Base-by-base conservation (phyloP, 345 rosid genomes). In the Brassica incana region DNA sequence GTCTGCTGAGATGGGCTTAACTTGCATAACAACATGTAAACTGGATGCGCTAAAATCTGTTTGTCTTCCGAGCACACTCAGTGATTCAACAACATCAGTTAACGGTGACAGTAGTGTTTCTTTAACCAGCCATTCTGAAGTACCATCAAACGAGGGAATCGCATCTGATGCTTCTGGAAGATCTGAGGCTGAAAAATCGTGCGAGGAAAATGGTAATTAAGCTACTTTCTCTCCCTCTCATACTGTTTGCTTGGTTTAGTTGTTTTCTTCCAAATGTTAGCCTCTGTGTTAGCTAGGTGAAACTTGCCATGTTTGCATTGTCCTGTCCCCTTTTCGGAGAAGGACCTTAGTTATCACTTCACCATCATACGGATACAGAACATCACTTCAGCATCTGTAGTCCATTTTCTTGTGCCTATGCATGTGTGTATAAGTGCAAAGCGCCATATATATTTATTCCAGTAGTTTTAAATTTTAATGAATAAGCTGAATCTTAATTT, bases 21-120 rank as follows among this genome's bases (percentile, higher is more conserved):
- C 82, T 48, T 93, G 95, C 84, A 91, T 95, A 78, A 90, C 83
- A 15, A 86, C 98, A 5, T 91, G 86, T 78, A 95, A 88, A 82
- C 71, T 95, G 75, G 98, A 95, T 80, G 96, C 97, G 65, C 92
- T 93, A 63, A 93, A 95, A 87, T 85, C 98, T 83, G 94, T 92
- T 81, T 45, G 87, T 77, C 85, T 69, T 83, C 80, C 79, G 78
- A 80, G 54, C 79, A 90, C 75, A 72, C 78, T 84, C 70, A 65
- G 71, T 63, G 84, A 81, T 66, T 65, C 67, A 29, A 12, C 84
- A 72, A 52, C 78, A 30, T 61, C 33, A 43, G 73, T 67, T 80
- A 35, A 56, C 38, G 76, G 68, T 66, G 82, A 84, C 40, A 74
- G 30, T 69, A 14, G 30, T 77, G 73, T 79, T 40, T 54, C 75